Evolutionary conservation across 2,329 filamentous ascomycete species (phyloP).

Genomic region (Balansia obtecta): DNA sequence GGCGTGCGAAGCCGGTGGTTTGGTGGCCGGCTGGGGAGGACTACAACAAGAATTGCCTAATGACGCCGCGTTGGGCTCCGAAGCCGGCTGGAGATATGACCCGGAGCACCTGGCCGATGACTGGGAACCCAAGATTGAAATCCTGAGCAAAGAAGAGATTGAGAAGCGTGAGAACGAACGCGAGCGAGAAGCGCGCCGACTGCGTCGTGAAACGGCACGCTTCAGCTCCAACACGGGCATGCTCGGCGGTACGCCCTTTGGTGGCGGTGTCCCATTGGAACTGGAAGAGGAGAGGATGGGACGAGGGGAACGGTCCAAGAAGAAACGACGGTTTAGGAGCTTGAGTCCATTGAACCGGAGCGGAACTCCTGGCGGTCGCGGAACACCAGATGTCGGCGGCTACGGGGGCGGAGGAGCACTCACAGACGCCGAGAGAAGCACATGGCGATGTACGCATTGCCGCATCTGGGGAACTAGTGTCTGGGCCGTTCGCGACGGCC

Average conservation of each 20-base stretch:
- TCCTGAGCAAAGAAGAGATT: slow-evolving; percentile 86
- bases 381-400: slow-evolving; percentile 69
- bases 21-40: slow-evolving; percentile 61
- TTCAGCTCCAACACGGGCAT: slow-evolving; percentile 82
- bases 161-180: slow-evolving; percentile 93
- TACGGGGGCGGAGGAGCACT: slow-evolving; percentile 59
- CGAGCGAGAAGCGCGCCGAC: slow-evolving; percentile 75
- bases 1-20: slow-evolving; percentile 79
- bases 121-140: slow-evolving; percentile 74
- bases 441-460: slow-evolving; percentile 85
- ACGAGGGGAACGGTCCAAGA: slow-evolving; percentile 83
- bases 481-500: slow-evolving; percentile 91
- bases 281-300: slow-evolving; percentile 75
- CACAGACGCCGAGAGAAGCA: slow-evolving; percentile 63
- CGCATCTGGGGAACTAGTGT: slow-evolving; percentile 78
- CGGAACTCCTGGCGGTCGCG: slow-evolving; percentile 53
- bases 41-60: slow-evolving; percentile 62
- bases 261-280: slow-evolving; percentile 31
- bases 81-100: slow-evolving; percentile 92
- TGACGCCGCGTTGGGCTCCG: slow-evolving; percentile 67
- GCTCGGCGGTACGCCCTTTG: slow-evolving; percentile 58
- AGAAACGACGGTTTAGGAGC: slow-evolving; percentile 85
- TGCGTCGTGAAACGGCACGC: slow-evolving; percentile 81
- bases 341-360: slow-evolving; percentile 63
- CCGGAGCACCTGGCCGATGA: slow-evolving; percentile 76